Conservation (phyloP, 2,329 filamentous ascomycete genomes). For the Trichoderma cornu-damae region DNA sequence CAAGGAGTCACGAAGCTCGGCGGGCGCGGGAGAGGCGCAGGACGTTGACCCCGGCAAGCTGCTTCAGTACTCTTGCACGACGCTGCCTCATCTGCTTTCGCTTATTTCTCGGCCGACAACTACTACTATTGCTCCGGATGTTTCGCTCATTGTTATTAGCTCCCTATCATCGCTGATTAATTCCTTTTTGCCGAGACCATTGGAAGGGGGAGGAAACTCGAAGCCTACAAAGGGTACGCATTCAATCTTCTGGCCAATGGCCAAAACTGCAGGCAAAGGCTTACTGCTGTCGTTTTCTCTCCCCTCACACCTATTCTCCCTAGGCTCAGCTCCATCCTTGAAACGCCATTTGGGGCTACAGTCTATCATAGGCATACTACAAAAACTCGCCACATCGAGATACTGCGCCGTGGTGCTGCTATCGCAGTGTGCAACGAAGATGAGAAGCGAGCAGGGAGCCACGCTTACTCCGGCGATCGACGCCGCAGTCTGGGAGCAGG, state of each 20-base stretch:
- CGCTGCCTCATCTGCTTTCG: constrained; percentile 68
- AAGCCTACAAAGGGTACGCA: constrained; percentile 39
- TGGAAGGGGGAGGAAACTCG: constrained; percentile 34
- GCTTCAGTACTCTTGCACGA: constrained; percentile 49
- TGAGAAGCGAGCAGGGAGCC: constrained; percentile 61
- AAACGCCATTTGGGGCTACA: constrained; percentile 51
- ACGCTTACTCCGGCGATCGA: constrained; percentile 70
- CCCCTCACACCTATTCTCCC: constrained; percentile 5
- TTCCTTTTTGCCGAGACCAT: constrained; percentile 64
- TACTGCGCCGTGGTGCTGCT: constrained; percentile 70
- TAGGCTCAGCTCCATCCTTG: constrained; percentile 36
- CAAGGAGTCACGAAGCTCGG: constrained; percentile 15
- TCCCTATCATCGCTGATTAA: constrained; percentile 72
- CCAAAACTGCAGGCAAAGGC: too few species aligned
- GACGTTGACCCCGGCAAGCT: constrained; percentile 34
- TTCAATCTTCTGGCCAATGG: too few species aligned
- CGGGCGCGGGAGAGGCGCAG: constrained; percentile 14
- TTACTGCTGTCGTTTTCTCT: not conserved
- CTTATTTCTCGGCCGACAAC: constrained; percentile 64
- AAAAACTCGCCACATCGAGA: constrained; percentile 68
- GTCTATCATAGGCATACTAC: constrained; percentile 62
- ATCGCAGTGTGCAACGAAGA: constrained; percentile 77
- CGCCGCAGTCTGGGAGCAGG: constrained; percentile 73
- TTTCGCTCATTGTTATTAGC: constrained; percentile 70
- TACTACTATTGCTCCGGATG: constrained; percentile 56